Conservation (phyloP, 768 basidiomycete genomes). For the Leccinum boreale region DNA sequence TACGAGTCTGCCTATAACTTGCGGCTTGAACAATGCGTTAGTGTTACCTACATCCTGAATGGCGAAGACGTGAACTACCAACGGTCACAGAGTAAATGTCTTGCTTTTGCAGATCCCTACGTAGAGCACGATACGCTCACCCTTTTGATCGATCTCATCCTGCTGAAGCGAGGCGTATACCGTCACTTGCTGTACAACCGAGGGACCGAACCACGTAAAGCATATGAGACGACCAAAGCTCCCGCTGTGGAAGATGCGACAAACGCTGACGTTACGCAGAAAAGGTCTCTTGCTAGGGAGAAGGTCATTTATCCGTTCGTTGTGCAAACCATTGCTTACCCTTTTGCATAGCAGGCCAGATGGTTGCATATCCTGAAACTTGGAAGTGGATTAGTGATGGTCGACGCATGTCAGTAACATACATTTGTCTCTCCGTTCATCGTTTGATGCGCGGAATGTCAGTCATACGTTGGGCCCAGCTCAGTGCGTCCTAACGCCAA, state of each 20-base stretch:
- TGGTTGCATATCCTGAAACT: constrained; percentile 60
- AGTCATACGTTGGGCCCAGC: constrained; percentile 81
- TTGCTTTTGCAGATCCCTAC: constrained; percentile 77
- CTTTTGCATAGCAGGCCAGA: constrained; percentile 48
- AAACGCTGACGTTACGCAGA: background rate
- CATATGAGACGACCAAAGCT: constrained; percentile 20
- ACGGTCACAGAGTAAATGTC: constrained; percentile 50
- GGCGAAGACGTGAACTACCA: constrained; percentile 4
- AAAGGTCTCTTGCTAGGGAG: constrained; percentile 19
- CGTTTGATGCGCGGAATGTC: background rate
- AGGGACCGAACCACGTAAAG: constrained; percentile 59
- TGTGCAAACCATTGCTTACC: constrained; percentile 1
- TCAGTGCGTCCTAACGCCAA: constrained; percentile 41
- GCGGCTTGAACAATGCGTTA: constrained; percentile 79
- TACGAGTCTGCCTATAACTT: constrained; percentile 78
- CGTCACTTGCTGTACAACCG: constrained; percentile 81
- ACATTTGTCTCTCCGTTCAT: background rate
- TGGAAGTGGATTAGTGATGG: constrained; percentile 52
- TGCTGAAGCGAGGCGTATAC: constrained; percentile 80
- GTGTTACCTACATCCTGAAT: constrained; percentile 27
- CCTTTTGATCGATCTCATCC: constrained; percentile 73
- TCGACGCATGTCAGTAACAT: constrained; percentile 67
- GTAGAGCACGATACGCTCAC: constrained; percentile 79
- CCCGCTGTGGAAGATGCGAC: background rate
- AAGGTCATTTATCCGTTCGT: constrained; percentile 19